A percentile compares a stretch with the other conserved stretches of the same genome.
Conservation (phyloP, 1,139 yeast genomes). For the Saccharomycopsis crataegensis region DNA sequence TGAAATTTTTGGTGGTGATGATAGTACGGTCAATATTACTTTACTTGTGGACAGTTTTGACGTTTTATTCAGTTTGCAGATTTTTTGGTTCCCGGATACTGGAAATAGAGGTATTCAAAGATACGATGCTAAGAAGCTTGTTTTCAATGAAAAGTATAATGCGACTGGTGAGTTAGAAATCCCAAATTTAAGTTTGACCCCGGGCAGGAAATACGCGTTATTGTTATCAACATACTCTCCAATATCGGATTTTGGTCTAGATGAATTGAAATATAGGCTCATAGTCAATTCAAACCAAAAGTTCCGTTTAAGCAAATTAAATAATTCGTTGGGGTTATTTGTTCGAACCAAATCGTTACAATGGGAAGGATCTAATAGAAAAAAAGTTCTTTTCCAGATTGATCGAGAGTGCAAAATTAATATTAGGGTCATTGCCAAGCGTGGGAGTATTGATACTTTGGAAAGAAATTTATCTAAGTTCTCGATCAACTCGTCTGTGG, state of each 20-base stretch:
- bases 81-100: slow-evolving; percentile 32
- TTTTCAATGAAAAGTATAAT: slow-evolving; percentile 30
- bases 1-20: slow-evolving; percentile 22
- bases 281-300: slow-evolving; percentile 27
- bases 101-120: slow-evolving; percentile 30
- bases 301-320: slow-evolving; percentile 26
- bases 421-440: slow-evolving; percentile 14
- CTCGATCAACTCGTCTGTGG: no score
- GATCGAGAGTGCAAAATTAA: slow-evolving; percentile 25
- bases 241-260: slow-evolving; percentile 18
- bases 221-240: slow-evolving; percentile 34
- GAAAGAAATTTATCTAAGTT: neutral
- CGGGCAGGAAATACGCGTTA: slow-evolving; percentile 30
- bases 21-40: slow-evolving; percentile 22
- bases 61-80: slow-evolving; percentile 33
- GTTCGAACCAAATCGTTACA: slow-evolving; percentile 24
- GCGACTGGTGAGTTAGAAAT: slow-evolving; percentile 25
- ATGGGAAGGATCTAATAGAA: slow-evolving; percentile 37
- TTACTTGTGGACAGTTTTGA: slow-evolving; percentile 27
- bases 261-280: slow-evolving; percentile 22
- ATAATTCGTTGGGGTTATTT: slow-evolving; percentile 34
- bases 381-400: slow-evolving; percentile 29
- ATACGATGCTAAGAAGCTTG: slow-evolving; percentile 29
- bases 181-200: slow-evolving; percentile 31
- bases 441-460: neutral